A percentile compares a stretch with the other conserved stretches of the same genome.
These are phyloP conservation scores for Trichoderma sp. DNA, from an alignment of 2,329 filamentous ascomycete species.

Conservation along the genomic window DNA sequence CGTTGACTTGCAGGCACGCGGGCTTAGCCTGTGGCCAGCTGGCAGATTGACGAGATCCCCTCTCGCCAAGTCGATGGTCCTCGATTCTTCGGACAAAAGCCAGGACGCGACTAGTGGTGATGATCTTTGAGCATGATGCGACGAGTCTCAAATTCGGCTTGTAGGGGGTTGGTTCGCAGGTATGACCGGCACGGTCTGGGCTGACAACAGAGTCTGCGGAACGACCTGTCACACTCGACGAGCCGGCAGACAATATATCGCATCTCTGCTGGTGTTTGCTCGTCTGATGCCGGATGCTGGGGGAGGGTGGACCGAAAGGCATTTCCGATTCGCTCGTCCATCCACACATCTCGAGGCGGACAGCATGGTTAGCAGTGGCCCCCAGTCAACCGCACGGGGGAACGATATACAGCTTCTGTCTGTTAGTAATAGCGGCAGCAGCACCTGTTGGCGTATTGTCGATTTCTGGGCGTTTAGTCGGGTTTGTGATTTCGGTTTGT, in stretches of 20 bases:
- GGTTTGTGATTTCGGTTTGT: neutral
- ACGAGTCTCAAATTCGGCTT: slow-evolving; percentile 2
- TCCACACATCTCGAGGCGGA: neutral
- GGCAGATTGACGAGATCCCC: neutral
- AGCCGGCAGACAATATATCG: slow-evolving; percentile 1
- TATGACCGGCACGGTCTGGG: slow-evolving; percentile 1
- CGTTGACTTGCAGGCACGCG: slow-evolving; percentile 26
- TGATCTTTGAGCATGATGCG: neutral
- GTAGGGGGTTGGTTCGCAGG: neutral
- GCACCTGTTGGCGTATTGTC: neutral
- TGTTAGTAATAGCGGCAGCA: neutral
- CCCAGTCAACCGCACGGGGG: neutral
- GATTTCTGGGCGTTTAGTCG: neutral
- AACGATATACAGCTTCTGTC: neutral
- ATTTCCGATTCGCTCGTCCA: slow-evolving; percentile 15
- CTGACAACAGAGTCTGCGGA: slow-evolving; percentile 15
- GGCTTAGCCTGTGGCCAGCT: slow-evolving; percentile 20
- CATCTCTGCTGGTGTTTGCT: neutral
- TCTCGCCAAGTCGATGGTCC: neutral
- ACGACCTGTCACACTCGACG: slow-evolving; percentile 4
- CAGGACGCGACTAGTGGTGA: neutral
- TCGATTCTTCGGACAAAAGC: neutral
- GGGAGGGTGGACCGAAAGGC: neutral
- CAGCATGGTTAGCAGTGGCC: neutral
- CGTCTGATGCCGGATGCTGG: neutral